phyloP scores from a whole-genome alignment of 1,139 yeast genomes.

The Magnusiomyces paraingens region DNA sequence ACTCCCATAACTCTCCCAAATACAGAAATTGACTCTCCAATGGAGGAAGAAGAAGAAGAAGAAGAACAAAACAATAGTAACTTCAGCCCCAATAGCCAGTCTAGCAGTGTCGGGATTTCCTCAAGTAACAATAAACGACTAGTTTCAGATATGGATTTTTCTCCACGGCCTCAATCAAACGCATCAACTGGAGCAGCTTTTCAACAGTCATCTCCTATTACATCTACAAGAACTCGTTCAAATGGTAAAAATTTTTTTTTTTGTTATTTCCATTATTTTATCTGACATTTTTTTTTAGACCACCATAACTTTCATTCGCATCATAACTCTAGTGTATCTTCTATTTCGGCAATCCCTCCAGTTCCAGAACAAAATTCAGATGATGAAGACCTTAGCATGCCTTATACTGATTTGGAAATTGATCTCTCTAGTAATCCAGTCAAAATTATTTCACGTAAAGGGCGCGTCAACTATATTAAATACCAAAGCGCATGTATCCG shows the following conservation, averaged over 20 bases:
- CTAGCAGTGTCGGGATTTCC: too few relatives aligned
- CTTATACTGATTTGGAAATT: too few relatives aligned
- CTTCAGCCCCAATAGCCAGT: too few relatives aligned
- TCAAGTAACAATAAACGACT: conserved; percentile 10
- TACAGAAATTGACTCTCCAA: too few relatives aligned
- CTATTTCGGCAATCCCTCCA: neutral
- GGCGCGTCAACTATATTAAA: too few relatives aligned
- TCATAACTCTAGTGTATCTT: neutral
- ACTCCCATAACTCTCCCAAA: too few relatives aligned
- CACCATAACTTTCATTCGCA: neutral
- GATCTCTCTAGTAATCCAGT: too few relatives aligned
- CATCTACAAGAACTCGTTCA: neutral
- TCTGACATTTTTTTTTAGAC: neutral
- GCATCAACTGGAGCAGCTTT: conserved; percentile 2
- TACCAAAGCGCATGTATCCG: neutral
- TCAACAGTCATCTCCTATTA: neutral
- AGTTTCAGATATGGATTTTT: conserved; percentile 17
- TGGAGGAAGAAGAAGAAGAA: too few relatives aligned
- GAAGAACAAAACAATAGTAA: too few relatives aligned
- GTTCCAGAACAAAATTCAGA: neutral
- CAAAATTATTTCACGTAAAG: too few relatives aligned
- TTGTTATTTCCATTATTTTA: neutral
- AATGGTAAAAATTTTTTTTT: neutral
- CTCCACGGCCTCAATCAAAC: conserved; percentile 15
- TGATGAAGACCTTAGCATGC: neutral